These are phyloP conservation scores for Arthrobotrys pseudoclavata DNA, from an alignment of 2,329 filamentous ascomycete species.

Conservation along the genomic window DNA sequence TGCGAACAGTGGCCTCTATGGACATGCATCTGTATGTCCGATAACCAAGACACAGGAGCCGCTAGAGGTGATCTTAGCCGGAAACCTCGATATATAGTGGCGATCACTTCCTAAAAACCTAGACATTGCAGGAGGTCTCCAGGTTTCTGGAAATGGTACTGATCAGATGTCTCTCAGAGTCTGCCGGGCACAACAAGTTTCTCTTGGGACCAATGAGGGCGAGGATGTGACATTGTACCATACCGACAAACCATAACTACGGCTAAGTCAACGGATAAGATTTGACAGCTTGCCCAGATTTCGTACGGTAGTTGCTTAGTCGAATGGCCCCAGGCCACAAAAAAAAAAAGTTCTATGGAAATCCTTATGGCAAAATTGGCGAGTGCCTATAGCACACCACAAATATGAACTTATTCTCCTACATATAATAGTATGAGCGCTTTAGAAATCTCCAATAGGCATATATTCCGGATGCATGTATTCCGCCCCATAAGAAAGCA, in stretches of 20 bases:
- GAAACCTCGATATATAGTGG: slow-evolving; percentile 38
- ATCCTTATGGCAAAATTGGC: slow-evolving; percentile 59
- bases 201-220: slow-evolving; percentile 55
- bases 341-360: slow-evolving; percentile 22
- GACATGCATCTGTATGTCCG: slow-evolving; percentile 23
- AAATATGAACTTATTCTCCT: slow-evolving; percentile 52
- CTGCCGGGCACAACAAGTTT: slow-evolving; percentile 41
- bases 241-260: slow-evolving; percentile 39
- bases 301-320: slow-evolving; percentile 31
- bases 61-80: slow-evolving; percentile 39
- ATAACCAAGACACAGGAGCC: slow-evolving; percentile 46
- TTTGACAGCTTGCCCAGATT: slow-evolving; percentile 51
- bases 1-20: slow-evolving; percentile 15
- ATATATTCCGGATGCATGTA: slow-evolving; percentile 59
- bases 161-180: slow-evolving; percentile 43
- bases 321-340: not conserved
- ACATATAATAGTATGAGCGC: slow-evolving; percentile 49
- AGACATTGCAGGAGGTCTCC: slow-evolving; percentile 58
- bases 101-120: slow-evolving; percentile 52
- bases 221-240: slow-evolving; percentile 45
- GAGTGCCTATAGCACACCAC: slow-evolving; percentile 51
- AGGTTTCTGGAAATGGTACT: slow-evolving; percentile 60
- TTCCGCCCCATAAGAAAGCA: slow-evolving; percentile 44
- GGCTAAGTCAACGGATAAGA: slow-evolving; percentile 60
- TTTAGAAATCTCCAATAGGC: slow-evolving; percentile 60